Conservation (phyloP, 2,329 filamentous ascomycete genomes). For the Akanthomyces muscarius region DNA sequence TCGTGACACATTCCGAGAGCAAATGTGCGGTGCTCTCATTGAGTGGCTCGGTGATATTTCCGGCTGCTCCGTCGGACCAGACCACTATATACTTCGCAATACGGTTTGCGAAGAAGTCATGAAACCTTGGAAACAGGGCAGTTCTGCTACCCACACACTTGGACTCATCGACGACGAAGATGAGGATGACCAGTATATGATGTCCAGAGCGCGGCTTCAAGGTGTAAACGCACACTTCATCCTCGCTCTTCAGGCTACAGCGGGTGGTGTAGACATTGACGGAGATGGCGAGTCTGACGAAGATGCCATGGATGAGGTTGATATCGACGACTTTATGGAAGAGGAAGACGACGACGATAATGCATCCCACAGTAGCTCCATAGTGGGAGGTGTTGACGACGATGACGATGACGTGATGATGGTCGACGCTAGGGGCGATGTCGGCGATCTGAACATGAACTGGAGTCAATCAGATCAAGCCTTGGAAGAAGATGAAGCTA, state of each 20-base stretch:
- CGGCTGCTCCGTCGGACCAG: slow-evolving; percentile 77
- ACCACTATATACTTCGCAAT: slow-evolving; percentile 72
- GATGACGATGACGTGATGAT: slow-evolving; percentile 57
- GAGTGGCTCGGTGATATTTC: slow-evolving; percentile 95
- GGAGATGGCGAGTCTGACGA: slow-evolving; percentile 30
- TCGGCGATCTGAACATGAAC: slow-evolving; percentile 45
- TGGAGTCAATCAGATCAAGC: slow-evolving; percentile 59
- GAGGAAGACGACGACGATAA: slow-evolving; percentile 44
- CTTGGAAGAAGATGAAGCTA: slow-evolving; percentile 71
- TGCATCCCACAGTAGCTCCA: slow-evolving; percentile 31
- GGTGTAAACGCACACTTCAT: slow-evolving; percentile 36
- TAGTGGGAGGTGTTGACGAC: slow-evolving; percentile 39
- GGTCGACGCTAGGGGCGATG: slow-evolving; percentile 47
- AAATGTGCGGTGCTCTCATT: slow-evolving; percentile 97
- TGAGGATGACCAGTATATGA: slow-evolving; percentile 46
- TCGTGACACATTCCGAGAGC: slow-evolving; percentile 91
- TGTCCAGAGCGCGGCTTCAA: slow-evolving; percentile 30
- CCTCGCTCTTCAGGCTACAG: slow-evolving; percentile 34
- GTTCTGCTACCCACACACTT: slow-evolving; percentile 68
- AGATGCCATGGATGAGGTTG: slow-evolving; percentile 36
- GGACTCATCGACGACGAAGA: slow-evolving; percentile 42
- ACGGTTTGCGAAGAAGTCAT: slow-evolving; percentile 90
- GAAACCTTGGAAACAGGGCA: slow-evolving; percentile 81
- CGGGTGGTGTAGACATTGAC: slow-evolving; percentile 29
- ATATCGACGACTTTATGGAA: slow-evolving; percentile 51